Evolutionary conservation across 495 filamentous ascomycete species (phyloP), one percentile per base, ranked within the genome.

Genomic region (Lepidopterella palustris): DNA sequence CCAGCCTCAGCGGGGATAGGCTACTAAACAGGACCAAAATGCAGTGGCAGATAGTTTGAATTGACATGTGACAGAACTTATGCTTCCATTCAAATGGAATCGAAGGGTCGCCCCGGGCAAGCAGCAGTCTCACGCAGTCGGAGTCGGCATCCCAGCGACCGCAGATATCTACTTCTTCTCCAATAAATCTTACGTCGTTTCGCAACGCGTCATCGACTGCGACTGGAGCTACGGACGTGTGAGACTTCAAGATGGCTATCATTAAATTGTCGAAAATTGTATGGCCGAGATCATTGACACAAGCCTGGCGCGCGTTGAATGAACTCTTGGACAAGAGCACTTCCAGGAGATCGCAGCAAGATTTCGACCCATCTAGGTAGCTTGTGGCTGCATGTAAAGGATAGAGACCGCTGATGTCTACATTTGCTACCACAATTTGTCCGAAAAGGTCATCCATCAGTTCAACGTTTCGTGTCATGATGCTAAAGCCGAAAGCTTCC

Each of bases 251-350:
- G 49, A 78, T 74, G 8, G 60, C 51, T 42, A 75, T 63, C 61
- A 79, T 73, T 13, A 78, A 56, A 2, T 59, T 69, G 55, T 79
- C 76, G 1, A 78, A 64, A 18, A 78, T 61, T 0, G 76, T 78
- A 53, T 77, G 72, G 8, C 73, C 72, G 15, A 70, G 62, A 11
- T 71, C 45, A 40, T 77, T 69, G 3, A 62, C 27, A 31, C 70
- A 70, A 24, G 68, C 60, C 27, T 71, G 48, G 2, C 20, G 27
- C 6, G 3, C 8, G 25, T 35, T 18, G 11, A 24, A 15, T 21
- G 26, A 21, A 56, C 25, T 3, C 1, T 4, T 1, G 15, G 9
- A 0, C 8, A 63, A 9, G 21, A 76, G 57, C 0, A 0, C 2
- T 0, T 64, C 54, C 15, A 79, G 53, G 4, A 76, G 21, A 8